These are phyloP conservation scores for Hypomontagnella submonticulosa DNA, from an alignment of 495 filamentous ascomycete species.

Conservation along the genomic window DNA sequence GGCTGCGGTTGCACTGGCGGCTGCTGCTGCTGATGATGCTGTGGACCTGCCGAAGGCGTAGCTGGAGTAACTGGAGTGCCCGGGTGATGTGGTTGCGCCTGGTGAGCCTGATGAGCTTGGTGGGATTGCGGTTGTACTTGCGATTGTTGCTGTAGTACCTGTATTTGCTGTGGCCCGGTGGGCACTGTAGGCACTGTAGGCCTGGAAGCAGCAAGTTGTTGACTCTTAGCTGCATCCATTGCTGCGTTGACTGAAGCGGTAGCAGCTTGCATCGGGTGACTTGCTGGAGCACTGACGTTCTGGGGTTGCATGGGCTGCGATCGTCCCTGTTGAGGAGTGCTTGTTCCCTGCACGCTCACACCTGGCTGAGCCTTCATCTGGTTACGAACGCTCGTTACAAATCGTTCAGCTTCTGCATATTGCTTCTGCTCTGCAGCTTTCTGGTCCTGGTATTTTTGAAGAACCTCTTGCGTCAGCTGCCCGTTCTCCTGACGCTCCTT, in stretches of 20 bases:
- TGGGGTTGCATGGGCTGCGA: slow-evolving; percentile 41
- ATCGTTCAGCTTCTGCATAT: slow-evolving; percentile 48
- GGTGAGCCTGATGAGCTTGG: not conserved
- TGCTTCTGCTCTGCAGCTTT: slow-evolving; percentile 32
- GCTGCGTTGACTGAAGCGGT: slow-evolving; percentile 57
- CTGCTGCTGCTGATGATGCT: slow-evolving; percentile 48
- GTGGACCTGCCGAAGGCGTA: slow-evolving; percentile 54
- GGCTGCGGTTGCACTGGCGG: slow-evolving; percentile 50
- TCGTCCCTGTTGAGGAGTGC: slow-evolving; percentile 32
- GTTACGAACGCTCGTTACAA: slow-evolving; percentile 48
- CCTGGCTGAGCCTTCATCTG: slow-evolving; percentile 41
- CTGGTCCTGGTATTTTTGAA: slow-evolving; percentile 40
- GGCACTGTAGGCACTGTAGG: slow-evolving; percentile 41
- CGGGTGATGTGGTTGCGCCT: slow-evolving; percentile 24
- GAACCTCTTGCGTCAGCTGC: no score
- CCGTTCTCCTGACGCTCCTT: slow-evolving; percentile 48
- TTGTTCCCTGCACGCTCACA: slow-evolving; percentile 39
- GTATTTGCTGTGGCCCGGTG: slow-evolving; percentile 21
- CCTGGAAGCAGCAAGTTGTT: slow-evolving; percentile 55
- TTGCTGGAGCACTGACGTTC: slow-evolving; percentile 25
- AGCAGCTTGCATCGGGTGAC: slow-evolving; percentile 44
- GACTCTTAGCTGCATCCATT: slow-evolving; percentile 64
- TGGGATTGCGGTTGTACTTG: slow-evolving; percentile 34
- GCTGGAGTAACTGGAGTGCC: slow-evolving; percentile 46
- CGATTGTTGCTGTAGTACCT: not conserved